Percentiles rank a stretch among this genome's conserved stretches.
phyloP scores from a whole-genome alignment of 306 rosid species.

The Prunus davidiana region DNA sequence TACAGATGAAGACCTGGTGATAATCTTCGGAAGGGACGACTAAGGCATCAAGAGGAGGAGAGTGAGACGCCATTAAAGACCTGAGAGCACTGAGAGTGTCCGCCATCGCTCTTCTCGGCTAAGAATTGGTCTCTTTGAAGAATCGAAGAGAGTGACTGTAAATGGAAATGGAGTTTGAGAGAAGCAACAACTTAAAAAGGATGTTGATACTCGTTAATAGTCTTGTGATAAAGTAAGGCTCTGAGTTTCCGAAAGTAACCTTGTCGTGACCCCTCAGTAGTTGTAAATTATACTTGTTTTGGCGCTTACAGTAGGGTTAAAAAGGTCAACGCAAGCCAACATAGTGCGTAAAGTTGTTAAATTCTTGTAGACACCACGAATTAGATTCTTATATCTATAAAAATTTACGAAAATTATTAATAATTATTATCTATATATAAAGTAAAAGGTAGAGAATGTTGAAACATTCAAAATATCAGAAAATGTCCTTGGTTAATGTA shows the following conservation, averaged over 20 bases:
- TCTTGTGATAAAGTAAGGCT: not conserved
- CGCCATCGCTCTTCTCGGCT: conserved; percentile 39
- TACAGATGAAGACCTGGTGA: conserved; percentile 63
- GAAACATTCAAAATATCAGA: no score
- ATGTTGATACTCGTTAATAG: no score
- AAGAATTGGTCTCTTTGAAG: not conserved
- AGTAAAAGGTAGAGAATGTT: no score
- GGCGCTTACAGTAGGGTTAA: not conserved
- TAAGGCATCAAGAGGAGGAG: conserved; percentile 83
- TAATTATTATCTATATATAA: no score
- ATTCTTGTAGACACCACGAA: no score
- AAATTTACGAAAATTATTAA: no score
- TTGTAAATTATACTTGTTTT: not conserved
- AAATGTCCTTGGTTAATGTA: no score
- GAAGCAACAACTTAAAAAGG: not conserved
- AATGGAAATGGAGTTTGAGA: not conserved
- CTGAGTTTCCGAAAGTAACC: not conserved
- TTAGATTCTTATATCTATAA: no score
- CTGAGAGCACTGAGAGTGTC: conserved; percentile 67
- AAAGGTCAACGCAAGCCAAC: not conserved
- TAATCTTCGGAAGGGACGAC: conserved; percentile 94
- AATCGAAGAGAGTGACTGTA: not conserved
- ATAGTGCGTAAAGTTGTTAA: no score
- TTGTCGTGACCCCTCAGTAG: not conserved
- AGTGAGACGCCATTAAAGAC: conserved; percentile 77